Evolutionary conservation across 805 yeast species (phyloP).

Genomic region (Metschnikowia cerradonensis): DNA sequence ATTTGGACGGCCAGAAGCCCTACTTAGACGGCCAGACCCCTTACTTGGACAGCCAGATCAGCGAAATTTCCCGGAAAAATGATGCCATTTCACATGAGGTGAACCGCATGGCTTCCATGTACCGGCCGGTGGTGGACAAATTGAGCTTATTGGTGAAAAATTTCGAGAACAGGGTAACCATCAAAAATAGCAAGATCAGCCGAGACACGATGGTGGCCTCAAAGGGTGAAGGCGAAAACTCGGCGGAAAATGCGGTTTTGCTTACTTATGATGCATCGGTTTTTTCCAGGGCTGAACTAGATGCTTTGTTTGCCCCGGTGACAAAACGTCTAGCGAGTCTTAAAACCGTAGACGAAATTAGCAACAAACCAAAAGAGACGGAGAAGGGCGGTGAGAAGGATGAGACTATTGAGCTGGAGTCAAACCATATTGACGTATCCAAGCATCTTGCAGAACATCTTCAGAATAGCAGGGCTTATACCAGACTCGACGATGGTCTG

Average conservation of each 20-base stretch:
- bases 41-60: conserved; percentile 21
- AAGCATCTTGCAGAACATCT: conserved; percentile 22
- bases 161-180: conserved; percentile 20
- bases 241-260: conserved; percentile 1
- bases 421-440: conserved; percentile 13
- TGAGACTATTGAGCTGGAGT: not conserved
- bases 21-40: conserved; percentile 19
- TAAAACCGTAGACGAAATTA: conserved; percentile 16
- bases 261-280: conserved; percentile 6
- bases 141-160: conserved; percentile 24
- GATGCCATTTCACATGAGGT: conserved; percentile 18
- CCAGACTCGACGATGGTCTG: conserved; percentile 17
- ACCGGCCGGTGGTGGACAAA: conserved; percentile 35
- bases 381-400: not conserved
- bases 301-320: conserved; percentile 19
- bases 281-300: conserved; percentile 21
- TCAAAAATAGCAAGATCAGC: conserved; percentile 1
- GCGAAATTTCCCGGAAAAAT: conserved; percentile 17
- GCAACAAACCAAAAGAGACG: not conserved
- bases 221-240: conserved; percentile 1
- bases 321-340: conserved; percentile 14
- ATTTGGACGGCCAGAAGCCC: conserved; percentile 7
- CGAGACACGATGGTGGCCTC: not conserved
- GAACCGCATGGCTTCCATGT: conserved; percentile 24
- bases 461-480: conserved; percentile 20